Percentiles rank a stretch among this genome's conserved stretches.
Conservation (phyloP, 257 asterid genomes). For the Lycium barbarum region DNA sequence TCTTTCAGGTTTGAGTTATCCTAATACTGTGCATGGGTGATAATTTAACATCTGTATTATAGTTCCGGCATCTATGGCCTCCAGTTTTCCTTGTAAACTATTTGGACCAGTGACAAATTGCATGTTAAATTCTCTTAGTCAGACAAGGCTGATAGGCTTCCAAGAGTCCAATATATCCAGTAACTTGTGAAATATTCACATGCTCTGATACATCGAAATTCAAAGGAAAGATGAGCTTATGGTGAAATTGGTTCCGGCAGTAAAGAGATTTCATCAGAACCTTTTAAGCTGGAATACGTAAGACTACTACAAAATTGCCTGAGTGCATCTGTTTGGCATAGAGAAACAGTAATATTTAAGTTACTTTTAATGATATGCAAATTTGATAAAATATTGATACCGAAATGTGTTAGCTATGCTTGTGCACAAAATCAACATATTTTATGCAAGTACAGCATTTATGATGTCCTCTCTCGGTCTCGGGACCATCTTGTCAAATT, state of each 20-base stretch:
- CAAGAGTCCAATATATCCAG: not conserved
- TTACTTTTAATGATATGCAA: not conserved
- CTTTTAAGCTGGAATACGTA: not conserved
- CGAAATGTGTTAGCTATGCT: constrained; percentile 14
- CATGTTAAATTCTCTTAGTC: not conserved
- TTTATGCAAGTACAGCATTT: not conserved
- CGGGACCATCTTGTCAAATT: not conserved
- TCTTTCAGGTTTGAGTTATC: not conserved
- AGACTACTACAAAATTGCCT: not conserved
- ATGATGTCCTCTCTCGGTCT: not conserved
- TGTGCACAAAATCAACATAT: not conserved
- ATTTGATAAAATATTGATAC: not conserved
- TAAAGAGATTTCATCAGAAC: not conserved
- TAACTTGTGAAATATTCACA: not conserved
- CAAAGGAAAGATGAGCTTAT: not conserved
- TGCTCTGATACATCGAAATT: not conserved
- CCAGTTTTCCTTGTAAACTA: not conserved
- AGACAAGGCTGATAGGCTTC: constrained; percentile 9
- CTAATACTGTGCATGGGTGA: not conserved
- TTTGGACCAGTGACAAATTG: not conserved
- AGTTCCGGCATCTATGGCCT: not conserved
- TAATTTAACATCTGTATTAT: not conserved
- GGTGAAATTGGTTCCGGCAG: constrained; percentile 5
- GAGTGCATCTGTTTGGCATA: not conserved
- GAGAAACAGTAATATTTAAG: not conserved